A percentile compares a stretch with the other conserved stretches of the same genome.
phyloP scores from a whole-genome alignment of 2,329 filamentous ascomycete species.

The Stachybotrys chlorohalonatus region DNA sequence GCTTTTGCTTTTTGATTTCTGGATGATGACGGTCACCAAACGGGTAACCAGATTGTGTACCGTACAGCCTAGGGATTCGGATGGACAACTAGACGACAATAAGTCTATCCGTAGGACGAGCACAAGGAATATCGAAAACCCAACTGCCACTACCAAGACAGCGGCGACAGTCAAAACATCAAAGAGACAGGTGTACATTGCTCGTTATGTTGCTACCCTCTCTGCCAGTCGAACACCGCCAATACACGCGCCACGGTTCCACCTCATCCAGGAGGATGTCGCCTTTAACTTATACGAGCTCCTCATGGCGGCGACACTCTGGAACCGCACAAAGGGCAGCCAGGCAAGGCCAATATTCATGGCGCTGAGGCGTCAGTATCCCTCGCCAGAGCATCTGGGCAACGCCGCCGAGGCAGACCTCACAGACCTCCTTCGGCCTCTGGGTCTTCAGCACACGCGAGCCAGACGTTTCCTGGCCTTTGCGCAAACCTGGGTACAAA shows the following conservation, averaged over 20 bases:
- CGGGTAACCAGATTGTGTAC: background rate
- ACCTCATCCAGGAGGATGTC: slow-evolving; percentile 1
- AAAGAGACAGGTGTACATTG: background rate
- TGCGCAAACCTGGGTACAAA: background rate
- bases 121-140: background rate
- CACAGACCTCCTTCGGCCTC: background rate
- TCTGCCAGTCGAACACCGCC: slow-evolving; percentile 1
- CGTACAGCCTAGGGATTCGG: background rate
- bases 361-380: background rate
- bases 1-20: too few relatives aligned
- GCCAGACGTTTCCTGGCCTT: slow-evolving; percentile 1
- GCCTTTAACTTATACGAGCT: slow-evolving; percentile 1
- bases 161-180: background rate
- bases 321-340: slow-evolving; percentile 3
- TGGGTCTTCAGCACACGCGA: slow-evolving; percentile 1
- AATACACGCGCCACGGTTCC: background rate
- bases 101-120: background rate
- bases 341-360: slow-evolving; percentile 2
- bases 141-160: background rate
- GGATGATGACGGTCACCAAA: background rate
- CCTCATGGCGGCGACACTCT: slow-evolving; percentile 3
- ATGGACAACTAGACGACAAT: background rate
- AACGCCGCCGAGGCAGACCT: background rate
- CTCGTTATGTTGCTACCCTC: background rate
- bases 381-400: slow-evolving; percentile 1